These are phyloP conservation scores for Thalia dealbata DNA, from an alignment of 176 grass and related monocot species.

Conservation along the genomic window DNA sequence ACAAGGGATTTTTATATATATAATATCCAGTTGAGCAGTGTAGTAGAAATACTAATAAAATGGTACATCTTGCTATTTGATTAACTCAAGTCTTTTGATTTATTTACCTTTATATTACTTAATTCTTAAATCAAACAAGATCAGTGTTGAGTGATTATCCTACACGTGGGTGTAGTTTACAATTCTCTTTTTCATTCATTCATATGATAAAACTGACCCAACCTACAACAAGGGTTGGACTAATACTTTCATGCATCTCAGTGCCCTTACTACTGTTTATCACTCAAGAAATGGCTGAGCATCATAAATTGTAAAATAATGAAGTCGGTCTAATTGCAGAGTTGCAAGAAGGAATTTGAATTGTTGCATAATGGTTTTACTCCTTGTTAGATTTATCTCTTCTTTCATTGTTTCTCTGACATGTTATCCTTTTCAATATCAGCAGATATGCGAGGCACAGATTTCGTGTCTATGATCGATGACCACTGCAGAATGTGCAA, in stretches of 20 bases:
- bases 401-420: not conserved
- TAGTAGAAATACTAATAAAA: not conserved
- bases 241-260: not conserved
- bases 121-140: not conserved
- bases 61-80: not conserved
- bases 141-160: not conserved
- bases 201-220: not conserved
- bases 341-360: not conserved
- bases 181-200: not conserved
- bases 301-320: not conserved
- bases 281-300: not conserved
- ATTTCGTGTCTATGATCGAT: not conserved
- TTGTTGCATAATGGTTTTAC: not conserved
- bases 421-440: not conserved
- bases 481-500: not conserved
- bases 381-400: slow-evolving; percentile 4
- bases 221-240: not conserved
- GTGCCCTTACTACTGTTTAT: too few species aligned
- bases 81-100: not conserved
- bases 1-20: not conserved
- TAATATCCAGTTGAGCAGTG: not conserved
- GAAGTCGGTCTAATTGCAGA: not conserved
- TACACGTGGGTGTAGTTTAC: not conserved
- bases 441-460: not conserved
- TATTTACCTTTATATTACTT: not conserved